Evolutionary conservation across 495 filamentous ascomycete species (phyloP).

Genomic region (Neurospora sp.): DNA sequence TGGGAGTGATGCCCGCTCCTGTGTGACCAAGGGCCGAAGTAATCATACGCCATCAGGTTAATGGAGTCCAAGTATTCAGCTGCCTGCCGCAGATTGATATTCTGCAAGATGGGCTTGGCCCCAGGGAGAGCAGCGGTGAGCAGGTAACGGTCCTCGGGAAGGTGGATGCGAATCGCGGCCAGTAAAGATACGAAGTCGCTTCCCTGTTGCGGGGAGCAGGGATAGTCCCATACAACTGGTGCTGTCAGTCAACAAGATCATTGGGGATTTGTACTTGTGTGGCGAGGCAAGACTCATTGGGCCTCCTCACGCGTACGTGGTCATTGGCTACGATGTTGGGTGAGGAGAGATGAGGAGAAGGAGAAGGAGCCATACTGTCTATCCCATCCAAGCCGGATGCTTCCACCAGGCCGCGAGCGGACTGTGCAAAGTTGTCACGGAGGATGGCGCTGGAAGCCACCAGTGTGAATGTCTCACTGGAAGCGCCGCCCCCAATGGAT

Average conservation of each 20-base stretch:
- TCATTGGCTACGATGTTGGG: neutral
- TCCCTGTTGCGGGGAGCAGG: constrained; percentile 57
- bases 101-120: constrained; percentile 57
- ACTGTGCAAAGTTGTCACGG: constrained; percentile 62
- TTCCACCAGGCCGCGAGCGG: constrained; percentile 61
- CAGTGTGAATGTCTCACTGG: constrained; percentile 66
- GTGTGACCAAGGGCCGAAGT: constrained; percentile 67
- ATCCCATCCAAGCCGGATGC: constrained; percentile 75
- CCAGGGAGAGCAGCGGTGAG: constrained; percentile 79
- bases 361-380: constrained; percentile 51
- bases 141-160: constrained; percentile 66
- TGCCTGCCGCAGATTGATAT: constrained; percentile 62
- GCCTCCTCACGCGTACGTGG: constrained; percentile 3
- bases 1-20: constrained; percentile 71
- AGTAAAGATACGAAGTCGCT: constrained; percentile 65
- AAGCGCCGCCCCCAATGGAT: constrained; percentile 77
- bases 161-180: constrained; percentile 52
- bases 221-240: constrained; percentile 88
- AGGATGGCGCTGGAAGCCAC: constrained; percentile 53
- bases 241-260: constrained; percentile 7
- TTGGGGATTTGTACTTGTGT: neutral
- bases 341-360: constrained; percentile 2
- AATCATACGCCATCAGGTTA: constrained; percentile 84
- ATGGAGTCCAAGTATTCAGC: constrained; percentile 63
- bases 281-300: constrained; percentile 1